Evolutionary conservation across 1,139 yeast species (phyloP).

Genomic region (Hemisphaericaspora xylofermentans): DNA sequence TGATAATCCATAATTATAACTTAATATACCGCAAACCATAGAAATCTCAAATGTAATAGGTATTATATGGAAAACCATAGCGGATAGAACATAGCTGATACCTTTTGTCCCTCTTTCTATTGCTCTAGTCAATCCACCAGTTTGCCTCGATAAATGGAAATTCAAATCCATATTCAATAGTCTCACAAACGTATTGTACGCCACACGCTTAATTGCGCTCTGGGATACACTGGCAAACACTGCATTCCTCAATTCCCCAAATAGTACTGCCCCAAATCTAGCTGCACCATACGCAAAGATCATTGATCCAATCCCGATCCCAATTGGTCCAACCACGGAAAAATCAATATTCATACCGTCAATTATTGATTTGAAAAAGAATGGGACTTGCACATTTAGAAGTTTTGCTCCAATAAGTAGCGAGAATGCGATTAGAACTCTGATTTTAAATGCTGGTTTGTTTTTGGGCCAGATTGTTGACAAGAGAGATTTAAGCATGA

Average conservation of each 20-base stretch:
- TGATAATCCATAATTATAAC: slow-evolving; percentile 85
- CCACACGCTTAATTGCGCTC: slow-evolving; percentile 87
- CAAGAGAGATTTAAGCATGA: slow-evolving; percentile 60
- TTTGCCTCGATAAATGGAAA: slow-evolving; percentile 87
- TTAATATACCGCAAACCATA: slow-evolving; percentile 88
- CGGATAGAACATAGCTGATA: slow-evolving; percentile 85
- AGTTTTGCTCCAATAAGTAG: slow-evolving; percentile 78
- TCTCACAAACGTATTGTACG: slow-evolving; percentile 83
- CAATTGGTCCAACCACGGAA: slow-evolving; percentile 60
- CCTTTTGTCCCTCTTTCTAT: slow-evolving; percentile 98
- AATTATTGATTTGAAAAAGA: slow-evolving; percentile 82
- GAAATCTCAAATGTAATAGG: slow-evolving; percentile 91
- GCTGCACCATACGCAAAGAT: slow-evolving; percentile 92
- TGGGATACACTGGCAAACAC: slow-evolving; percentile 95
- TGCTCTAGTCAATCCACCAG: slow-evolving; percentile 95
- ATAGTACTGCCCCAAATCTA: slow-evolving; percentile 87
- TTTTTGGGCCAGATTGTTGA: slow-evolving; percentile 89
- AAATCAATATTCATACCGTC: slow-evolving; percentile 94
- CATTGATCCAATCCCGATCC: slow-evolving; percentile 67
- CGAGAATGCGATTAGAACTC: slow-evolving; percentile 75
- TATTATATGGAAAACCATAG: slow-evolving; percentile 94
- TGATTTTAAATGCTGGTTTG: slow-evolving; percentile 62
- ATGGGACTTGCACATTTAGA: slow-evolving; percentile 93
- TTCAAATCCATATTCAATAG: slow-evolving; percentile 81
- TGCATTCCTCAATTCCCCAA: slow-evolving; percentile 94